Evolutionary conservation across 139 green algal species (phyloP), one percentile per base, ranked within the genome.

Genomic region (Haematococcus sp.): DNA sequence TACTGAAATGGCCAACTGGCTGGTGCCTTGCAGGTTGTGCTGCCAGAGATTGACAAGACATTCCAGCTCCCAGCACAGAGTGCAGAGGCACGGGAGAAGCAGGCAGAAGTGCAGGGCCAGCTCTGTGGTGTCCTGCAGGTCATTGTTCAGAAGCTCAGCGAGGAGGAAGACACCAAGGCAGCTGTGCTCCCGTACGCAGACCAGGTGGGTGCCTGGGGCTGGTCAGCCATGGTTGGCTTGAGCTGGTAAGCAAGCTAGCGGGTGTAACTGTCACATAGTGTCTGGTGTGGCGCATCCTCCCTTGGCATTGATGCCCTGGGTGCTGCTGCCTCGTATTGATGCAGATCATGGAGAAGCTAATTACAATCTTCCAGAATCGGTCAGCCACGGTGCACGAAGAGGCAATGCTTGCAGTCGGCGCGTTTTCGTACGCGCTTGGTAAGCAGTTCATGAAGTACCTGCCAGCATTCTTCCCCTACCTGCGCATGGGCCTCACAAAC

Each of bases 401-500:
- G 79, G 93, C 91, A 0, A 96, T 99, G 91, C 87, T 97, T 61
- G 92, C 95, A 4, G 91, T 96, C 30, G 93, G 94, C 32, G 84
- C 93, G 1, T 88, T 99, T 43, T 92, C 89, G 11, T 92, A 95
- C 54, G 84, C 89, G 0, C 82, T 81, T 31, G 93, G 90, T 23
- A 65, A 76, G 16, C 73, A 91, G 27, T 99, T 99, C 76, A 71
- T 70, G 67, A 98, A 97, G 83, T 98, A 99, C 88, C 89, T 99
- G 87, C 56, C 84, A 15, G 64, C 81, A 23, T 96, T 98, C 71
- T 93, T 89, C 54, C 86, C 87, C 2, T 93, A 93, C 76, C 74
- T 99, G 55, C 80, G 94, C 33, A 84, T 82, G 22, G 95, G 93
- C 0, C 88, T 99, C 17, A 79, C 89, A 65, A 94, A 97, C 76